A percentile compares a stretch with the other conserved stretches of the same genome.
Evolutionary conservation across 371 early-diverging fungal genomes (phyloP).

Genomic region (Mortierella sp.): DNA sequence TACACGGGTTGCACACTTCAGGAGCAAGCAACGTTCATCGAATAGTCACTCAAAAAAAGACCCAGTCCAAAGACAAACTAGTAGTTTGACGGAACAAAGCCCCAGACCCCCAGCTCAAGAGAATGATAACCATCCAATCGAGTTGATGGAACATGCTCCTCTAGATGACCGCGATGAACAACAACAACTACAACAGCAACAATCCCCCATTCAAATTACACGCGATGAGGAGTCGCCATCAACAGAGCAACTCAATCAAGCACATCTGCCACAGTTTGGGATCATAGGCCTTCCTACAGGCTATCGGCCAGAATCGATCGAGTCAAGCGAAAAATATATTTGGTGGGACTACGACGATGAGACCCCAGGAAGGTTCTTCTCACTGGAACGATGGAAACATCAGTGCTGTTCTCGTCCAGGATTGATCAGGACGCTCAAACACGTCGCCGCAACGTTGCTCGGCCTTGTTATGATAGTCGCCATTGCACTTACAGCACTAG

Average conservation of each 20-base stretch:
- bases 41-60: too few species aligned
- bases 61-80: background rate
- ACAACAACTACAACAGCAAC: too few species aligned
- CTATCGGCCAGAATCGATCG: constrained; percentile 4
- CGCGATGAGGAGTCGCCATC: too few species aligned
- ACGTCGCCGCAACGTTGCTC: constrained; percentile 9
- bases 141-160: too few species aligned
- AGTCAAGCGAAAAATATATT: constrained; percentile 14
- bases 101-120: background rate
- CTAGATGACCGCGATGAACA: too few species aligned
- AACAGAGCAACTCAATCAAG: background rate
- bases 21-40: background rate
- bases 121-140: too few species aligned
- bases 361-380: constrained; percentile 8
- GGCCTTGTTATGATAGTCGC: constrained; percentile 35
- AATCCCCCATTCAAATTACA: too few species aligned
- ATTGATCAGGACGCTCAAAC: constrained; percentile 6
- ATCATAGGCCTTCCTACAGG: constrained; percentile 16
- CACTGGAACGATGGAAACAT: constrained; percentile 13
- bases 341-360: constrained; percentile 28
- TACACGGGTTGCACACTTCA: background rate
- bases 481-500: constrained; percentile 31
- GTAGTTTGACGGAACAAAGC: background rate
- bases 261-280: constrained; percentile 1
- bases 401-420: constrained; percentile 17